phyloP scores from a whole-genome alignment of 768 basidiomycete species.

The Leccinum aurantiacum region DNA sequence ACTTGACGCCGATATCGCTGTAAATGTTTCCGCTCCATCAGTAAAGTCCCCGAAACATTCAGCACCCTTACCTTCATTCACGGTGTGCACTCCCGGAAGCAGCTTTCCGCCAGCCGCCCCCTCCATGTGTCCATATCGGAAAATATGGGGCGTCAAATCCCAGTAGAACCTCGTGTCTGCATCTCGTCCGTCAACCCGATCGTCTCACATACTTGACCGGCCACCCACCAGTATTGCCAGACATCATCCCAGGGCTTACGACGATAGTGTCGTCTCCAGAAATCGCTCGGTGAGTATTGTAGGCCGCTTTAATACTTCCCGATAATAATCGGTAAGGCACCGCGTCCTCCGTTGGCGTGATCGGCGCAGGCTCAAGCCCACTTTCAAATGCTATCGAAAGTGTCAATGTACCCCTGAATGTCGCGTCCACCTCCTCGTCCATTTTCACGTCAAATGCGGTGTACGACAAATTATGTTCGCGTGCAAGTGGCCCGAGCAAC shows the following conservation, averaged over 20 bases:
- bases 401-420: conserved; percentile 46
- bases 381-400: conserved; percentile 47
- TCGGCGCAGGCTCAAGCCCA: conserved; percentile 65
- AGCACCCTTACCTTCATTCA: conserved; percentile 60
- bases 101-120: conserved; percentile 30
- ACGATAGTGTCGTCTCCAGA: conserved; percentile 37
- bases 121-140: conserved; percentile 55
- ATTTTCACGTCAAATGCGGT: conserved; percentile 52
- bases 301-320: conserved; percentile 64
- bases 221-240: conserved; percentile 49
- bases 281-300: conserved; percentile 45
- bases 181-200: neutral
- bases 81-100: conserved; percentile 57
- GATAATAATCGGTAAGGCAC: conserved; percentile 51
- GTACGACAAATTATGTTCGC: conserved; percentile 56
- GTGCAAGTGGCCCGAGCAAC: conserved; percentile 46
- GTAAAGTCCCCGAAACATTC: neutral
- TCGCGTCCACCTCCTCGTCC: conserved; percentile 29
- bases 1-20: conserved; percentile 45
- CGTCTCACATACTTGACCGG: neutral
- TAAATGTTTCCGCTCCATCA: neutral
- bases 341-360: conserved; percentile 45
- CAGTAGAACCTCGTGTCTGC: conserved; percentile 49
- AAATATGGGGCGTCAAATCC: conserved; percentile 55
- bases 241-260: conserved; percentile 54